Percentiles rank a stretch among this genome's conserved stretches.
These are phyloP conservation scores for Lophium mytilinum DNA, from an alignment of 495 filamentous ascomycete species.

Conservation along the genomic window DNA sequence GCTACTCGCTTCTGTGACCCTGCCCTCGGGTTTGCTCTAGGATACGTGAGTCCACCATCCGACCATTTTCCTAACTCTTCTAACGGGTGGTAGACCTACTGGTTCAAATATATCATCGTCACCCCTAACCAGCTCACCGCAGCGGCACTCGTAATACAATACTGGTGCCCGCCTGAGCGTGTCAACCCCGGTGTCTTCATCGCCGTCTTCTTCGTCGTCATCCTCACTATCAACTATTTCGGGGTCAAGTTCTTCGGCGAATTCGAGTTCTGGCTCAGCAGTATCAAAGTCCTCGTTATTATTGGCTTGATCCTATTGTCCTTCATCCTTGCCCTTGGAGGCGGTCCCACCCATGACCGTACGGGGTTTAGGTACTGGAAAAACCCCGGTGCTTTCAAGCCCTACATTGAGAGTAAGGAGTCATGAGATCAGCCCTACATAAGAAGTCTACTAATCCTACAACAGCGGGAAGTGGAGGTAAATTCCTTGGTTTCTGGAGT, in stretches of 20 bases:
- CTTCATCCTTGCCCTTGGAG: constrained; percentile 64
- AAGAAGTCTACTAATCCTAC: constrained; percentile 28
- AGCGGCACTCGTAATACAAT: constrained; percentile 59
- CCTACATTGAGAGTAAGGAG: constrained; percentile 14
- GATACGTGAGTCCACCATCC: constrained; percentile 45
- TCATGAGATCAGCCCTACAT: constrained; percentile 63
- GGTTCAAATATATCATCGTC: constrained; percentile 63
- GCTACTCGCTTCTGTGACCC: constrained; percentile 55
- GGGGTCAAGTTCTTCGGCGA: constrained; percentile 67
- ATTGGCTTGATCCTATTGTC: constrained; percentile 45
- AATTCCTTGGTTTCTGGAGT: constrained; percentile 24
- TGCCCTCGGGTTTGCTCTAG: constrained; percentile 55
- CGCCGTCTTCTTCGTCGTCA: constrained; percentile 44
- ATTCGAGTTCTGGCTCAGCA: constrained; percentile 72
- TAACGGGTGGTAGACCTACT: constrained; percentile 24
- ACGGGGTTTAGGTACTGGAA: constrained; percentile 43
- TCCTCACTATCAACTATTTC: constrained; percentile 30
- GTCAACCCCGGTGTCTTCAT: constrained; percentile 41
- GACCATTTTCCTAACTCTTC: background rate
- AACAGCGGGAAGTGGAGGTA: constrained; percentile 5
- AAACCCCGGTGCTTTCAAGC: constrained; percentile 27
- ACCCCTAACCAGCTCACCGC: constrained; percentile 75
- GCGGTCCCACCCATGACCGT: constrained; percentile 60
- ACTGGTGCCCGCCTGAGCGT: constrained; percentile 51
- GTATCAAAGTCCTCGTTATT: constrained; percentile 30